Base-by-base conservation (phyloP, 805 yeast genomes). In the Candida succiphila region DNA sequence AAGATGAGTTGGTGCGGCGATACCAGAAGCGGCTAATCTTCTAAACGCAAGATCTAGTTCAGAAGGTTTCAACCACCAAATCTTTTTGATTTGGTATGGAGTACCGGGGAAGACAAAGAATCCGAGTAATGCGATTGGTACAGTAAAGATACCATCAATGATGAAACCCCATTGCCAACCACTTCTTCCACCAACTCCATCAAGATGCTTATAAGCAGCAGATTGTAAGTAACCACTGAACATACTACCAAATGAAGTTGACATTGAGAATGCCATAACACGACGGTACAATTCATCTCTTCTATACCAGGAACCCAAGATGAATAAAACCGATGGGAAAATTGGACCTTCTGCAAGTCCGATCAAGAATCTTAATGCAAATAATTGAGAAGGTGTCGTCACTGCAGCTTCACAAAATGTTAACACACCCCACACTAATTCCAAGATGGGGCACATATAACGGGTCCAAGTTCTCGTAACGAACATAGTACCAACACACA, bases 121-220 rank as follows among this genome's bases (percentile, higher is more conserved):
- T 1, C 82, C 80, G 38, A 69, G 70, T 4, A 74, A 25, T 4
- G 71, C 68, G 35, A 76, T 67, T 2, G 80, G 80, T 3, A 75
- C 45, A 1, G 82, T 74, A 29, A 75, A 61, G 22, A 71, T 44
- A 41, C 72, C 75, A 51, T 76, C 81, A 39, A 76, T 71, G 29
- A 77, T 69, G 46, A 74, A 77, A n/a, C 75, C 49, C 82, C 82
- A 75, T 50, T 77, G 63, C 81, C 81, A 75, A 7, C 83, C 82
- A 4, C 64, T 61, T 13, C 75, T 48, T 1, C 77, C 77, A n/a
- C 52, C 49, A 16, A 42, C 48, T 35, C 71, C 68, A 41, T 67
- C 51, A 49, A 63, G 51, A 42, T 58, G 45, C 29, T 42, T 39
- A 43, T 57, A 61, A 3, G 66, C 68, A 1, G 68, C 71, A 9